These are phyloP conservation scores for Termitomyces sp. DNA, from an alignment of 768 basidiomycete genomes.

Conservation along the genomic window DNA sequence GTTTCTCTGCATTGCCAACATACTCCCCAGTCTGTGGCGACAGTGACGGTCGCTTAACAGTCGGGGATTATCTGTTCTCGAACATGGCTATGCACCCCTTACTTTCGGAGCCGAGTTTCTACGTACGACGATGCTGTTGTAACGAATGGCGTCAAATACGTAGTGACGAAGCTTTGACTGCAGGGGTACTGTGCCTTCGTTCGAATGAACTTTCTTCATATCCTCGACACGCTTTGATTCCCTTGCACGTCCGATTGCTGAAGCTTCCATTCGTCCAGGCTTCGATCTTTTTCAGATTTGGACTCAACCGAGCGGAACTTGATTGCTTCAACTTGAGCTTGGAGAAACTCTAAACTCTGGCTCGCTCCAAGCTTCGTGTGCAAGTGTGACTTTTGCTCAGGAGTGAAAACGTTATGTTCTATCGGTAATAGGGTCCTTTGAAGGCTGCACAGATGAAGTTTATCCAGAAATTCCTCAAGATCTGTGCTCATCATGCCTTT, in stretches of 20 bases:
- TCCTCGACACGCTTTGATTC: neutral
- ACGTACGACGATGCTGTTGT: neutral
- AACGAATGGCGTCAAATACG: neutral
- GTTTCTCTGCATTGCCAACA: neutral
- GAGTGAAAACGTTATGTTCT: too few species aligned
- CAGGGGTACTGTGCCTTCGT: conserved; percentile 7
- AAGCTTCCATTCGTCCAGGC: neutral
- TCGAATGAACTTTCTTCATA: too few species aligned
- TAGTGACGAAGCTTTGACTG: conserved; percentile 14
- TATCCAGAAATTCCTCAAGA: too few species aligned
- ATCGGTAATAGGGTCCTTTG: too few species aligned
- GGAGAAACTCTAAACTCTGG: too few species aligned
- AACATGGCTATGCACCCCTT: conserved; percentile 7
- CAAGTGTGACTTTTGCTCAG: too few species aligned
- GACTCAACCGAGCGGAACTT: too few species aligned
- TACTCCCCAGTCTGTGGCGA: neutral
- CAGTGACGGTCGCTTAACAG: neutral
- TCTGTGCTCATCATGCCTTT: too few species aligned
- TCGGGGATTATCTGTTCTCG: neutral
- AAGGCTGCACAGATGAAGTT: too few species aligned
- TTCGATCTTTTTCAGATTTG: too few species aligned
- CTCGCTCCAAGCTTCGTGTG: too few species aligned
- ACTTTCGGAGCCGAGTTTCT: conserved; percentile 8
- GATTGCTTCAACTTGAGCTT: too few species aligned
- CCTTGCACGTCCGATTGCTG: neutral